Evolutionary conservation across 2,329 filamentous ascomycete genomes (phyloP).

Genomic region (Setomelanomma holmii): DNA sequence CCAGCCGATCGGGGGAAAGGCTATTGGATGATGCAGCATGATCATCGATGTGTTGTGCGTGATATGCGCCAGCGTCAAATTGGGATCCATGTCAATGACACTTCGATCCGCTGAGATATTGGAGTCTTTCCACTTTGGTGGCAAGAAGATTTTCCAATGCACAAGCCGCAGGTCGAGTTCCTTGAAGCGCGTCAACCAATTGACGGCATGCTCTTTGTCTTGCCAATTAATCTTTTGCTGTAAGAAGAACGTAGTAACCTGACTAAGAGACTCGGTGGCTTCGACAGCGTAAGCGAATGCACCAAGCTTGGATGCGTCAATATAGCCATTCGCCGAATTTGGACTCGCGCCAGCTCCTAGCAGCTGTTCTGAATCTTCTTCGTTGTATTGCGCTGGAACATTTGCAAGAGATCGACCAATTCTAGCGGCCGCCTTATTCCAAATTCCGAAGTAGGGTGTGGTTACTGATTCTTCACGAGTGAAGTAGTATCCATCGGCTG

Average conservation of each 20-base stretch:
- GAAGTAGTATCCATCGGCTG: constrained; percentile 44
- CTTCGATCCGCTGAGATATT: constrained; percentile 38
- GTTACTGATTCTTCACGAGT: constrained; percentile 42
- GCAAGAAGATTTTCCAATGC: constrained; percentile 45
- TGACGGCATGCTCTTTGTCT: constrained; percentile 44
- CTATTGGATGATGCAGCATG: constrained; percentile 41
- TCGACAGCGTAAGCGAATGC: constrained; percentile 46
- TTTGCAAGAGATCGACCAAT: constrained; percentile 41
- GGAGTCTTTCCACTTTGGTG: constrained; percentile 42
- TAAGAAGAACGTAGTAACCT: constrained; percentile 44
- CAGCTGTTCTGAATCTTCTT: constrained; percentile 36
- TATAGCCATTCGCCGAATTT: constrained; percentile 38
- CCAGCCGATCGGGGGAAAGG: constrained; percentile 39
- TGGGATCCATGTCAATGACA: constrained; percentile 44
- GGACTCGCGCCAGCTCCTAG: constrained; percentile 33
- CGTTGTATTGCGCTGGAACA: constrained; percentile 44
- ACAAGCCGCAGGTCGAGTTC: constrained; percentile 44
- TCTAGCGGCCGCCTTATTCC: constrained; percentile 43
- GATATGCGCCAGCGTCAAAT: constrained; percentile 43
- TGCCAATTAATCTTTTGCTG: constrained; percentile 45
- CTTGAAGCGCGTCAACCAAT: constrained; percentile 44
- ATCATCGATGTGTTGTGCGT: constrained; percentile 48
- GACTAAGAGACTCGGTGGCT: constrained; percentile 42
- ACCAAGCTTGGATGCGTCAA: constrained; percentile 44
- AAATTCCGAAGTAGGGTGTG: constrained; percentile 45